Conservation (phyloP, 1,284 basidiomycete species). For the Cryptococcus sp. region DNA sequence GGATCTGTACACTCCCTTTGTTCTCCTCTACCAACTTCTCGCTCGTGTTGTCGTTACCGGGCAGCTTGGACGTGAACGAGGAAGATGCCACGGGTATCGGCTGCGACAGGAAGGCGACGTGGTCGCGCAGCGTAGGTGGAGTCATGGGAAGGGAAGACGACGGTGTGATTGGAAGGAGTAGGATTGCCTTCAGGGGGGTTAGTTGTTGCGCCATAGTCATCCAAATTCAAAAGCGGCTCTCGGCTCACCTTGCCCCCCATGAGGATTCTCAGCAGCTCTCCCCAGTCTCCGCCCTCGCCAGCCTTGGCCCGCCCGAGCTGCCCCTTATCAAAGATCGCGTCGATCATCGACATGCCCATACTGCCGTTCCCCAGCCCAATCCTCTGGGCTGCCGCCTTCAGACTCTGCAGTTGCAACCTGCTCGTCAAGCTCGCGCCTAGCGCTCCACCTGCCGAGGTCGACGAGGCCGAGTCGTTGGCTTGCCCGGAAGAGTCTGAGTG, state of each 20-base stretch:
- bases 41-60: constrained; percentile 4
- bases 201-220: background rate
- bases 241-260: constrained; percentile 63
- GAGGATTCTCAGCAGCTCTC: constrained; percentile 66
- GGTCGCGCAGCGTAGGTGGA: constrained; percentile 71
- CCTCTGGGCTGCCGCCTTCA: constrained; percentile 72
- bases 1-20: constrained; percentile 35
- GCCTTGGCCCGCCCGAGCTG: constrained; percentile 62
- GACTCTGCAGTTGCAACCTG: constrained; percentile 66
- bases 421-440: constrained; percentile 30
- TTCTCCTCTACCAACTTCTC: constrained; percentile 6
- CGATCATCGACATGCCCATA: constrained; percentile 78
- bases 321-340: constrained; percentile 66
- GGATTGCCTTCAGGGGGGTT: constrained; percentile 59
- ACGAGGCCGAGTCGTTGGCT: constrained; percentile 2
- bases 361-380: constrained; percentile 67
- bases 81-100: constrained; percentile 15
- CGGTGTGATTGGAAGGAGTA: constrained; percentile 68
- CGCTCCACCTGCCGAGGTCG: background rate
- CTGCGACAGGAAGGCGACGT: constrained; percentile 58
- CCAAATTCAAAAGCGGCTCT: background rate
- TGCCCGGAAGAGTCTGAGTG: constrained; percentile 15
- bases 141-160: constrained; percentile 56
- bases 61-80: constrained; percentile 15
- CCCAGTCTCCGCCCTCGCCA: constrained; percentile 63